A percentile compares a stretch with the other conserved stretches of the same genome.
Conservation (phyloP, 1,284 basidiomycete genomes). For the Cryptococcus sp. region DNA sequence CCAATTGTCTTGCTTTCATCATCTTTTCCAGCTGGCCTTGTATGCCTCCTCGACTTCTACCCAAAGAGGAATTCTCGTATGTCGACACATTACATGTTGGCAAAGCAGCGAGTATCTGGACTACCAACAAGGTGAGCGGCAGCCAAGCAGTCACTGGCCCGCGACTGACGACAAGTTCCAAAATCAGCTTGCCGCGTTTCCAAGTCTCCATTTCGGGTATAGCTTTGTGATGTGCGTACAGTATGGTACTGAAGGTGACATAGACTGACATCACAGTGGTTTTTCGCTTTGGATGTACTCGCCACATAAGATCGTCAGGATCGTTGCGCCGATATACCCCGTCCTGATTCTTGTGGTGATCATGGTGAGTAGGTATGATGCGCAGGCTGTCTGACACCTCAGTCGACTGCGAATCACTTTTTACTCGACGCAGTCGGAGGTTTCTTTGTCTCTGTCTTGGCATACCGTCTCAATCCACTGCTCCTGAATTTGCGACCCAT, state of each 20-base stretch:
- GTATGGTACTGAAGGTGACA: background rate
- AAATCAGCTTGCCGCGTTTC: conserved; percentile 41
- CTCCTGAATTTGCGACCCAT: conserved; percentile 40
- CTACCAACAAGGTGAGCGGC: conserved; percentile 31
- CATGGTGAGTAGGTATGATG: conserved; percentile 19
- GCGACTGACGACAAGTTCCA: conserved; percentile 27
- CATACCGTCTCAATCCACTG: conserved; percentile 33
- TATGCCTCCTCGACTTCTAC: conserved; percentile 45
- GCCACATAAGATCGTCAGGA: conserved; percentile 24
- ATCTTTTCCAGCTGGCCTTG: conserved; percentile 47
- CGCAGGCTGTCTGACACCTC: too few species aligned
- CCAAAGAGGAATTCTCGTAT: conserved; percentile 32
- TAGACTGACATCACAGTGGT: conserved; percentile 20
- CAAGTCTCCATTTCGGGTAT: conserved; percentile 34
- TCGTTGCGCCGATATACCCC: conserved; percentile 31
- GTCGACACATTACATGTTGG: background rate
- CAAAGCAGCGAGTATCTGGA: conserved; percentile 16
- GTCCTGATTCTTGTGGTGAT: conserved; percentile 43
- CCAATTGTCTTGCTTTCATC: conserved; percentile 45
- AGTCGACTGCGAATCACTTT: conserved; percentile 45
- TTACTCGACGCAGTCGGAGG: conserved; percentile 44
- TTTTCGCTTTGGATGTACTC: conserved; percentile 37
- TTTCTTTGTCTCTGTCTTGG: conserved; percentile 39
- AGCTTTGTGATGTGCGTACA: conserved; percentile 35
- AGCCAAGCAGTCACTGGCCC: background rate